Base-by-base conservation (phyloP, 75 land plant genomes). In the Pseudotsuga menziesii region DNA sequence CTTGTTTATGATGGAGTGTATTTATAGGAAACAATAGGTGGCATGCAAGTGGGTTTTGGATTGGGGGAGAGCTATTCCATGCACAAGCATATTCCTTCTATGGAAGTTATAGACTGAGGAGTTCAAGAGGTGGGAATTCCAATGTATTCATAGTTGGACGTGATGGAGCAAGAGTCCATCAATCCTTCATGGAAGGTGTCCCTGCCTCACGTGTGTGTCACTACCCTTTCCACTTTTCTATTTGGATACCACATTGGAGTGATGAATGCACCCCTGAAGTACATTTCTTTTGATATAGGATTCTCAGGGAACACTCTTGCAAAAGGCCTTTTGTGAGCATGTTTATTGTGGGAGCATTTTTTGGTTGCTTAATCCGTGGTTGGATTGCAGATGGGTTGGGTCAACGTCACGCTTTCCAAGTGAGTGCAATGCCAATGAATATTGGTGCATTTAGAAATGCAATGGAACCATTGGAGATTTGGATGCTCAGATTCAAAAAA, bases 281-380 rank as follows among this genome's bases (percentile, higher is more conserved):
- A 83, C 84, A 91, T 95, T 61, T 84, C 96, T 19, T n/a, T 39
- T 36, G 94, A 93, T 73, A 89, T 95, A 72, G 98, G 98, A 25
- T 91, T 95, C 73, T 81, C 78, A 32, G 96, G 90, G 71, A 86
- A 86, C 80, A 85, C 90, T 16, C 35, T 95, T 60, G 86, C 88
- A 54, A 92, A 95, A 95, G 98, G 98, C 83, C 88, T 74, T 89
- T 95, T 55, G 98, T 95, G 5, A 95, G 98, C 78, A 89, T 84
- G 32, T 93, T 88, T 76, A 75, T 95, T 61, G 89, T 83, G 23
- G 95, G 96, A 76, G 98, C 93, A 15, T 88, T 95, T 64, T 17
- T 90, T 76, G 98, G 98, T 36, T 93, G 96, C 76, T 32, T 86
- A 56, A 67, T 86, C 20, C 93, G 98, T 81, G 98, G 98, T 73